These are phyloP conservation scores for Ulota crispa DNA, from an alignment of 225 moss, liverwort and hornwort species.

Conservation along the genomic window DNA sequence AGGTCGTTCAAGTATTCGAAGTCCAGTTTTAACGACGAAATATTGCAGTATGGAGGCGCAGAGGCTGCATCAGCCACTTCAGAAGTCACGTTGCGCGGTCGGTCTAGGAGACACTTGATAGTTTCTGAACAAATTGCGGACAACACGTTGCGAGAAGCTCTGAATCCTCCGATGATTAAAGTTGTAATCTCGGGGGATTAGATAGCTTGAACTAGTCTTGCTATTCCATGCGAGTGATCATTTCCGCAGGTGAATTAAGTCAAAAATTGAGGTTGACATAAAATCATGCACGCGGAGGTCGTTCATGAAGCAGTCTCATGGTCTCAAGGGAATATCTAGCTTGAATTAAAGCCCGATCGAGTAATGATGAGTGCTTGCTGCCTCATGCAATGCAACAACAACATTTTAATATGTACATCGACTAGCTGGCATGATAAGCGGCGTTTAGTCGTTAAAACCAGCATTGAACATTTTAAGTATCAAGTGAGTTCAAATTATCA, in stretches of 20 bases:
- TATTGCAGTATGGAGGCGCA: background rate
- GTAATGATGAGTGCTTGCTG: slow-evolving; percentile 8
- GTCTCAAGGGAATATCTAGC: background rate
- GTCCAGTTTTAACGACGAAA: slow-evolving; percentile 9
- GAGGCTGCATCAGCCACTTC: background rate
- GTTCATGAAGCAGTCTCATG: slow-evolving; percentile 16
- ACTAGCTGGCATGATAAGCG: slow-evolving; percentile 4
- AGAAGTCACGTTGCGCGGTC: slow-evolving; percentile 21
- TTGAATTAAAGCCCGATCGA: slow-evolving; percentile 1
- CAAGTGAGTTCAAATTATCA: background rate
- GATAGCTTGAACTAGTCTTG: slow-evolving; percentile 1
- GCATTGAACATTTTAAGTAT: background rate
- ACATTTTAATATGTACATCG: slow-evolving; percentile 9
- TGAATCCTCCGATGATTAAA: slow-evolving; percentile 10
- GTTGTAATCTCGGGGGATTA: background rate
- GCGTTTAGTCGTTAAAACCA: background rate
- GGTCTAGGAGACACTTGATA: slow-evolving; percentile 15
- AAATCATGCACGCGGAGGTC: background rate
- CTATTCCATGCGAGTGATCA: slow-evolving; percentile 2
- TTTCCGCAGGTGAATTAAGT: background rate
- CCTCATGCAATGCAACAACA: background rate
- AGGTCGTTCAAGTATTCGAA: slow-evolving; percentile 19
- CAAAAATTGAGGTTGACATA: background rate
- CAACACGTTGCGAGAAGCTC: background rate
- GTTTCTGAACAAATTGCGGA: slow-evolving; percentile 17